phyloP scores from a whole-genome alignment of 306 rosid species.

The Amphicarpaea edgeworthii region DNA sequence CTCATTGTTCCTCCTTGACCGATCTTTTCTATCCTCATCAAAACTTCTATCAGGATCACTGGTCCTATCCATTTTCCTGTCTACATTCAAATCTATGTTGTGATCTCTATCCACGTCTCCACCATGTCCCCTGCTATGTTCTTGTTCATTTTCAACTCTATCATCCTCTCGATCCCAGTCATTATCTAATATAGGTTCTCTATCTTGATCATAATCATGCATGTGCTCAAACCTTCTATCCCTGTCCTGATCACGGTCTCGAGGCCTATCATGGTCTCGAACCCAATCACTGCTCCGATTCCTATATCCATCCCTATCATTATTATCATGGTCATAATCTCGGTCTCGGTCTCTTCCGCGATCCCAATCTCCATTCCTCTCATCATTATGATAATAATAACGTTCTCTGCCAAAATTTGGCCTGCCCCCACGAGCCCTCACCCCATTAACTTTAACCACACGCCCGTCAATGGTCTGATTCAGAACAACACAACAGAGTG shows the following conservation, averaged over 20 bases:
- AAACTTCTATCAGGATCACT: conserved; percentile 54
- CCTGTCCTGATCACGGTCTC: conserved; percentile 62
- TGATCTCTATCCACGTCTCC: conserved; percentile 59
- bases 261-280: conserved; percentile 68
- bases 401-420: conserved; percentile 70
- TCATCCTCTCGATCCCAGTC: conserved; percentile 55
- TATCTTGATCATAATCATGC: conserved; percentile 54
- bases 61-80: conserved; percentile 58
- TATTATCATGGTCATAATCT: conserved; percentile 62
- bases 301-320: conserved; percentile 61
- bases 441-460: conserved; percentile 84
- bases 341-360: conserved; percentile 59
- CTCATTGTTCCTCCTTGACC: conserved; percentile 65
- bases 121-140: conserved; percentile 46
- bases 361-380: conserved; percentile 73
- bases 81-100: conserved; percentile 48
- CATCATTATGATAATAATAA: conserved; percentile 52
- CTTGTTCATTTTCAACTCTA: conserved; percentile 51
- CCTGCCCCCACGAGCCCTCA: conserved; percentile 74
- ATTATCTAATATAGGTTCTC: conserved; percentile 54
- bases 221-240: conserved; percentile 62
- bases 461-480: conserved; percentile 84
- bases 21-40: conserved; percentile 56
- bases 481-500: conserved; percentile 44
- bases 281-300: conserved; percentile 57